These are phyloP conservation scores for Penicillium sp. DNA, from an alignment of 2,329 filamentous ascomycete genomes.

Conservation along the genomic window DNA sequence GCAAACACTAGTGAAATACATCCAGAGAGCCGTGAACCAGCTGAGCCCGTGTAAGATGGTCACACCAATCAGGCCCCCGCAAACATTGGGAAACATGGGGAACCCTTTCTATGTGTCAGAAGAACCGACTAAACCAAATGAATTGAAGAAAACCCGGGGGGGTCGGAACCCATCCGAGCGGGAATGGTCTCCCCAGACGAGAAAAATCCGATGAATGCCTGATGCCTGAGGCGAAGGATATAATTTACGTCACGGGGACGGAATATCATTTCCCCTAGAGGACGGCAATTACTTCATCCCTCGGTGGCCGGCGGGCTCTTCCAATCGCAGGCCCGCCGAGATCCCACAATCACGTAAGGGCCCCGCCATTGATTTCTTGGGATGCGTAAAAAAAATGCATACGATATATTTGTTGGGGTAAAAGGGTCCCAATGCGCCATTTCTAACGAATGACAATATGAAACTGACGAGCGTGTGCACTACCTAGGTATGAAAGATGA, in stretches of 20 bases:
- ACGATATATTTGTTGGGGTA: conserved; percentile 1
- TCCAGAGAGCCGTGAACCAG: background rate
- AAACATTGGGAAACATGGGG: background rate
- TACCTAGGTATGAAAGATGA: background rate
- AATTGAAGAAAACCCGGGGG: background rate
- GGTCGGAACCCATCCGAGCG: background rate
- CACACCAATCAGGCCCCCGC: background rate
- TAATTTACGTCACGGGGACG: conserved; percentile 3
- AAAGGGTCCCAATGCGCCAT: conserved; percentile 1
- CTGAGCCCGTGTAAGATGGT: conserved; percentile 1
- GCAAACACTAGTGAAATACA: background rate
- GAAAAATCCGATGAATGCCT: background rate
- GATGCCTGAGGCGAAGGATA: background rate
- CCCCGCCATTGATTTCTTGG: conserved; percentile 6
- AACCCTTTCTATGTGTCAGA: background rate
- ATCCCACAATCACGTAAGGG: conserved; percentile 19
- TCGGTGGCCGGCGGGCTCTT: conserved; percentile 15
- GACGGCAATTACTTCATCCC: conserved; percentile 14
- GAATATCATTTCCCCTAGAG: conserved; percentile 13
- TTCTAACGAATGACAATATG: conserved; percentile 3
- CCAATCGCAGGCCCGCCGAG: conserved; percentile 19
- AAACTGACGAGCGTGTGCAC: conserved; percentile 5
- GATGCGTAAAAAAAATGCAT: background rate
- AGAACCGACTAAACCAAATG: background rate
- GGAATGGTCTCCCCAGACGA: background rate